These are phyloP conservation scores for Heritiera fomes DNA, from an alignment of 345 rosid genomes.

Conservation along the genomic window DNA sequence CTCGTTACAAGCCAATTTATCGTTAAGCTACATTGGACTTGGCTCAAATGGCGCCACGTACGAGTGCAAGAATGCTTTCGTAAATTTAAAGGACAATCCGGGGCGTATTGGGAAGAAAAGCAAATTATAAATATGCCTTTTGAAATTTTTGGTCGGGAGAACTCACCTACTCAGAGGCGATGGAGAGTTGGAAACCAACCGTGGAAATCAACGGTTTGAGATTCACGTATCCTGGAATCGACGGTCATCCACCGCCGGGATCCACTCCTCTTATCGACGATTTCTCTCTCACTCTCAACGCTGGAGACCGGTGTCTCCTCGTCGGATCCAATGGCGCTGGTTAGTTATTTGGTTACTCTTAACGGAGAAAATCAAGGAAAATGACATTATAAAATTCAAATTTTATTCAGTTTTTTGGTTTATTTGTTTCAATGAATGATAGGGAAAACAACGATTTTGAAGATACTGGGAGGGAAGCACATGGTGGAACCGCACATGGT, in stretches of 20 bases:
- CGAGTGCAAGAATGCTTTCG: background rate
- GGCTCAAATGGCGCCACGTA: constrained; percentile 6
- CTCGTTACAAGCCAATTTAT: background rate
- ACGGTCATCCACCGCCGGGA: constrained; percentile 91
- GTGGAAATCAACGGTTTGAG: constrained; percentile 73
- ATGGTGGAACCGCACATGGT: constrained; percentile 98
- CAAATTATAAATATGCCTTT: background rate
- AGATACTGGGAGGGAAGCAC: constrained; percentile 95
- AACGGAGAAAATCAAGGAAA: background rate
- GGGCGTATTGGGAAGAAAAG: background rate
- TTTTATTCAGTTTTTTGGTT: background rate
- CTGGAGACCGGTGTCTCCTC: constrained; percentile 85
- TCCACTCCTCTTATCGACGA: constrained; percentile 73
- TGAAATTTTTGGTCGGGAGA: background rate
- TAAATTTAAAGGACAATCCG: background rate
- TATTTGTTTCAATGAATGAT: background rate
- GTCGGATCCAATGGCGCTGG: constrained; percentile 99
- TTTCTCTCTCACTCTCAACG: constrained; percentile 56
- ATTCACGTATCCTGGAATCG: constrained; percentile 96
- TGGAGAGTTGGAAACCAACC: constrained; percentile 38
- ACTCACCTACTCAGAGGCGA: constrained; percentile 25
- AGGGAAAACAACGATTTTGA: constrained; percentile 92
- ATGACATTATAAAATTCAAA: background rate
- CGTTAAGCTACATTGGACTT: background rate
- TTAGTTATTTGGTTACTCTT: constrained; percentile 23